These are phyloP conservation scores for Paramecium biaurelia DNA, from an alignment of 73 alveolate species.

Conservation along the genomic window DNA sequence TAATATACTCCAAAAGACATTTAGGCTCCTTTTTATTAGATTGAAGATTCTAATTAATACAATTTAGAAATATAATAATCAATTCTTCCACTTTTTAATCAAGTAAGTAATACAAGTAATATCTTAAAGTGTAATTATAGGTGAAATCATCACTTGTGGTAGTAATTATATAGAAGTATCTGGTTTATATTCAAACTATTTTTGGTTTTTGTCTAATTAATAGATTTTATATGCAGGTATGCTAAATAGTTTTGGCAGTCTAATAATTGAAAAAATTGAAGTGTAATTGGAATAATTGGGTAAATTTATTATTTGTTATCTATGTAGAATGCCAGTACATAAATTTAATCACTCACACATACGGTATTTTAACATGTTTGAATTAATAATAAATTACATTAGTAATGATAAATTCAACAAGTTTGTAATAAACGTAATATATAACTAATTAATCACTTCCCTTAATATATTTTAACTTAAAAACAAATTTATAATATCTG, in stretches of 20 bases:
- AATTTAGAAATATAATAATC: neutral
- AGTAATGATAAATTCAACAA: neutral
- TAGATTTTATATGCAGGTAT: neutral
- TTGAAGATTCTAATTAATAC: no score
- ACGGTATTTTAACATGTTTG: neutral
- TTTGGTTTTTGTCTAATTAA: neutral
- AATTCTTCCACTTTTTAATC: neutral
- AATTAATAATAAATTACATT: no score
- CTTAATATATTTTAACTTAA: no score
- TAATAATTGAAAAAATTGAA: neutral
- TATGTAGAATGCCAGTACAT: neutral
- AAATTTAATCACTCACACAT: neutral
- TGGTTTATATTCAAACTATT: neutral
- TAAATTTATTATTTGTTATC: no score
- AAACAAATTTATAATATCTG: neutral
- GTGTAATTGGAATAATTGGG: neutral
- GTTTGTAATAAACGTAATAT: no score
- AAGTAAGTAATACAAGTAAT: neutral
- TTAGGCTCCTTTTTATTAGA: neutral
- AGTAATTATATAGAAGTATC: neutral
- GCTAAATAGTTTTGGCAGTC: neutral
- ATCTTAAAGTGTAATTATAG: neutral
- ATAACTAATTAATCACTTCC: neutral
- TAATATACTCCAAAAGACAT: neutral
- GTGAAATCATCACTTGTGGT: neutral